These are phyloP conservation scores for Pichia nakasei DNA, from an alignment of 805 yeast species.

Conservation along the genomic window DNA sequence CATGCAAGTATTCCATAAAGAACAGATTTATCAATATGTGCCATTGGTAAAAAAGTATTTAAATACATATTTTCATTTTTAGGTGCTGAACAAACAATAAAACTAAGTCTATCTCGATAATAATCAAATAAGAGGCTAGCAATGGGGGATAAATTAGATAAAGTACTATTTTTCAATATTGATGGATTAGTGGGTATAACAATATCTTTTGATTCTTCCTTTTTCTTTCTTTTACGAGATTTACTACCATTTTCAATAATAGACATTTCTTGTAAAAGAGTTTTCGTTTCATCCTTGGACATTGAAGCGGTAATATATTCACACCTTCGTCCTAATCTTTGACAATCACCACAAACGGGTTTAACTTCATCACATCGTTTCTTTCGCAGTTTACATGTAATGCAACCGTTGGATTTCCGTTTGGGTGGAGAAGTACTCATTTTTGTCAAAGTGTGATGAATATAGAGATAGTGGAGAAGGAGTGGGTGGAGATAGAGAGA, in stretches of 20 bases:
- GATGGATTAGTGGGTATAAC: constrained; percentile 28
- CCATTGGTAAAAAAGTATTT: constrained; percentile 46
- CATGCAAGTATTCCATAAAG: constrained; percentile 45
- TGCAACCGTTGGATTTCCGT: constrained; percentile 42
- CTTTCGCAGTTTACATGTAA: constrained; percentile 60
- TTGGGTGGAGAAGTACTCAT: no score
- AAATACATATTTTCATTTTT: constrained; percentile 41
- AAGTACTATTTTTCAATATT: constrained; percentile 18
- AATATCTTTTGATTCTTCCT: no score
- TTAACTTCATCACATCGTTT: constrained; percentile 45
- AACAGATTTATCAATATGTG: constrained; percentile 42
- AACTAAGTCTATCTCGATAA: constrained; percentile 37
- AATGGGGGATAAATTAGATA: constrained; percentile 25
- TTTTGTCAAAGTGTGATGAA: no score
- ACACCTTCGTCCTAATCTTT: constrained; percentile 37
- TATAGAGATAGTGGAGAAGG: not conserved
- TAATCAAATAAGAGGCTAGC: constrained; percentile 33
- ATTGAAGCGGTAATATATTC: constrained; percentile 38
- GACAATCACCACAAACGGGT: constrained; percentile 45
- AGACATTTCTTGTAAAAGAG: constrained; percentile 30
- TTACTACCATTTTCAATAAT: constrained; percentile 34
- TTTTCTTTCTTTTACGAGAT: constrained; percentile 29
- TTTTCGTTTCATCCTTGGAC: constrained; percentile 31
- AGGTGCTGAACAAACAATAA: constrained; percentile 40
- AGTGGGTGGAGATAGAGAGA: not conserved